Evolutionary conservation across 148 eudicot species (phyloP).

Genomic region (Camellia sinensis): DNA sequence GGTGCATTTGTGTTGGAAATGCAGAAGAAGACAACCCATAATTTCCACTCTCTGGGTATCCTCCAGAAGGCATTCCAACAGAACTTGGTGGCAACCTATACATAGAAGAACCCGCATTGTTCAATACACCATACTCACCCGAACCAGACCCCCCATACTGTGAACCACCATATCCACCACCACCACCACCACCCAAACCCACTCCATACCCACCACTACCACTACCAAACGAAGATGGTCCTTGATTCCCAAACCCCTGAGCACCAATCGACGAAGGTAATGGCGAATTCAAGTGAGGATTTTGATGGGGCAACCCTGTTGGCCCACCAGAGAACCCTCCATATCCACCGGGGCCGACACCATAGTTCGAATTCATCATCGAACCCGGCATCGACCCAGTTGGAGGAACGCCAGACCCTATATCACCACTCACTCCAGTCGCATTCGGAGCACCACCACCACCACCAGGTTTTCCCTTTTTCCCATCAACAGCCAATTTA

Average conservation of each 20-base stretch:
- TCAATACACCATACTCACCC: slow-evolving; percentile 44
- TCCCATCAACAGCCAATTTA: slow-evolving; percentile 86
- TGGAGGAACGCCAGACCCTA: slow-evolving; percentile 25
- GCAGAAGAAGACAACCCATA: slow-evolving; percentile 49
- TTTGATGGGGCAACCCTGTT: slow-evolving; percentile 24
- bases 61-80: slow-evolving; percentile 47
- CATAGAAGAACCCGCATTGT: slow-evolving; percentile 22
- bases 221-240: slow-evolving; percentile 23
- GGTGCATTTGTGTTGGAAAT: slow-evolving; percentile 44
- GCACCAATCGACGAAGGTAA: slow-evolving; percentile 18
- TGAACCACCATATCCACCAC: slow-evolving; percentile 43
- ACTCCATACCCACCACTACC: slow-evolving; percentile 29
- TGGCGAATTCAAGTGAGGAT: slow-evolving; percentile 16
- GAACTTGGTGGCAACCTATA: slow-evolving; percentile 62
- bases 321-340: slow-evolving; percentile 36
- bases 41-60: slow-evolving; percentile 55
- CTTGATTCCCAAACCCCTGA: slow-evolving; percentile 40
- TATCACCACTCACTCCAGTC: slow-evolving; percentile 22
- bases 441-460: slow-evolving; percentile 14
- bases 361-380: slow-evolving; percentile 42
- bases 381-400: slow-evolving; percentile 25
- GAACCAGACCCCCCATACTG: slow-evolving; percentile 45
- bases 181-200: slow-evolving; percentile 36
- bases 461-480: slow-evolving; percentile 53
- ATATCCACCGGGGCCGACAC: slow-evolving; percentile 32